These are phyloP conservation scores for Plasmodiophora brassicae DNA, from an alignment of 208 protist genomes.

Conservation along the genomic window DNA sequence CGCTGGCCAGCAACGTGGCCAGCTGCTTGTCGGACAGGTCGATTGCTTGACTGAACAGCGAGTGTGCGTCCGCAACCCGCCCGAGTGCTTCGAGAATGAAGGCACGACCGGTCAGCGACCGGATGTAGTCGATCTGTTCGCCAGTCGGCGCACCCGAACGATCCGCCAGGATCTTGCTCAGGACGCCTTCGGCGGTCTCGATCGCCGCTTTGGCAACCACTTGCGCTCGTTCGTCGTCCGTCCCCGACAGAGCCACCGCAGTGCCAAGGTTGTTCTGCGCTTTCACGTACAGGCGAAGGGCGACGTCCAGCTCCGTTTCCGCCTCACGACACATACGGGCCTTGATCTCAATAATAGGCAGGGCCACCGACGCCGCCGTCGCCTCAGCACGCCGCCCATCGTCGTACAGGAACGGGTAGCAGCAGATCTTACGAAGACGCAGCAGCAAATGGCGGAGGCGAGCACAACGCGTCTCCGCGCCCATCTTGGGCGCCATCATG, in stretches of 20 bases:
- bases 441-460: not conserved
- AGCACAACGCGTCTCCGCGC: not conserved
- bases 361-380: not conserved
- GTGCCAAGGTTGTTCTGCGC: not conserved
- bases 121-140: not conserved
- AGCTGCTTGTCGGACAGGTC: not conserved
- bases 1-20: not conserved
- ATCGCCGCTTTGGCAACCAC: not conserved
- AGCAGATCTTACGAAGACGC: not conserved
- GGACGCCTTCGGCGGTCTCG: not conserved
- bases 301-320: not conserved
- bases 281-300: not conserved
- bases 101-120: not conserved
- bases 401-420: conserved; percentile 28
- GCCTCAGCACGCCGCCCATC: not conserved
- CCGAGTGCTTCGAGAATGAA: not conserved
- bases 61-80: not conserved
- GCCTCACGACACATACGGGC: not conserved
- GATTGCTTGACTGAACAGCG: not conserved
- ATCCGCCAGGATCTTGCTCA: not conserved
- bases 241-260: not conserved
- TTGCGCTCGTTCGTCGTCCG: not conserved
- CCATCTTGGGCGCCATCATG: not conserved
- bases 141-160: not conserved
- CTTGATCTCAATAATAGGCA: conserved; percentile 13